These are phyloP conservation scores for Mycena indigotica DNA, from an alignment of 768 basidiomycete species.

Conservation along the genomic window DNA sequence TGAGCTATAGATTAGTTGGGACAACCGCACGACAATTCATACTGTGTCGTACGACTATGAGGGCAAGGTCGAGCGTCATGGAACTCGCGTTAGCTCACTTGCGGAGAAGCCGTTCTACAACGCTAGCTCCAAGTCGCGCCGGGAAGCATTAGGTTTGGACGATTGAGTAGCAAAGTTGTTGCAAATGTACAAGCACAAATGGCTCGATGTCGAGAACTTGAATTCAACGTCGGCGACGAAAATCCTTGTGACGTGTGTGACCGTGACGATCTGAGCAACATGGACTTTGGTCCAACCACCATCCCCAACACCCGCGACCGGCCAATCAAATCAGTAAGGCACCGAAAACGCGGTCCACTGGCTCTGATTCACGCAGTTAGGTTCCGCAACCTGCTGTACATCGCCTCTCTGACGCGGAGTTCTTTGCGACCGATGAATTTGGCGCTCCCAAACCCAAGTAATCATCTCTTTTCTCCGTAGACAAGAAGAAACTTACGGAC, in stretches of 20 bases:
- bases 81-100: slow-evolving; percentile 38
- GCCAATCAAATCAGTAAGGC: slow-evolving; percentile 8
- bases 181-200: background rate
- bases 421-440: slow-evolving; percentile 22
- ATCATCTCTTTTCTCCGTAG: too few relatives aligned
- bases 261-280: background rate
- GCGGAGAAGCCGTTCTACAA: slow-evolving; percentile 42
- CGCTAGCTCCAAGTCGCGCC: slow-evolving; percentile 22
- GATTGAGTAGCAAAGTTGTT: background rate
- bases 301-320: slow-evolving; percentile 7
- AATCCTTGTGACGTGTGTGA: too few relatives aligned
- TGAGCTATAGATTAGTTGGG: slow-evolving; percentile 11
- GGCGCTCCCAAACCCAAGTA: slow-evolving; percentile 20
- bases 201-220: too few relatives aligned
- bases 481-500: too few relatives aligned
- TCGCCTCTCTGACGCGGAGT: slow-evolving; percentile 21
- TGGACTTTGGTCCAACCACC: slow-evolving; percentile 1
- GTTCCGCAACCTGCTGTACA: slow-evolving; percentile 10
- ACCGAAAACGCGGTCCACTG: too few relatives aligned
- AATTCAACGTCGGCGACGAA: too few relatives aligned
- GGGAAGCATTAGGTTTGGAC: slow-evolving; percentile 23
- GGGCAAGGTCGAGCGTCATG: slow-evolving; percentile 29
- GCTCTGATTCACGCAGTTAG: slow-evolving; percentile 8
- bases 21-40: slow-evolving; percentile 34
- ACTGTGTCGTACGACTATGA: slow-evolving; percentile 31